Evolutionary conservation across 108 stramenopile species (phyloP).

Genomic region (Fistulifera pelliculosa): DNA sequence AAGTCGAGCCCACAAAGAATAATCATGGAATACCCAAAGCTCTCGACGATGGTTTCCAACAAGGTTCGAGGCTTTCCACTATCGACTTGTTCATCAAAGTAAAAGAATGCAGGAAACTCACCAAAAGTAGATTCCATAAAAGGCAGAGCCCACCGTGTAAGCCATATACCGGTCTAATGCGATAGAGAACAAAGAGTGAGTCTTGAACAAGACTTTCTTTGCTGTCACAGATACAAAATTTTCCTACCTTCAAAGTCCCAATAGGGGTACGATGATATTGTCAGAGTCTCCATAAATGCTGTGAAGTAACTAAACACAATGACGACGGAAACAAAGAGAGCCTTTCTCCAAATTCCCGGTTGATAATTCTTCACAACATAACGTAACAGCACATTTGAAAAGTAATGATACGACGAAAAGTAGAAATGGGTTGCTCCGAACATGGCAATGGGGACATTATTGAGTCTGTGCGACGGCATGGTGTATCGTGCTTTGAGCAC

Average conservation of each 20-base stretch:
- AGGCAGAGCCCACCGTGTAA: conserved; percentile 55
- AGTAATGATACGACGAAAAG: conserved; percentile 90
- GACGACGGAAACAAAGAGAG: conserved; percentile 51
- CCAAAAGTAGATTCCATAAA: conserved; percentile 99
- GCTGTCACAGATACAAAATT: background rate
- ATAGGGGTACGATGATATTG: conserved; percentile 92
- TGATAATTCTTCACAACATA: conserved; percentile 56
- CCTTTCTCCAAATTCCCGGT: conserved; percentile 23
- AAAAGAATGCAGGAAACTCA: conserved; percentile 89
- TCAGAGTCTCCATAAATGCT: conserved; percentile 96
- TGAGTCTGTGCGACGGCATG: conserved; percentile 88
- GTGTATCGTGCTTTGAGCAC: conserved; percentile 93
- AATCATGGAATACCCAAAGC: conserved; percentile 89
- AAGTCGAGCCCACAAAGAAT: conserved; percentile 88
- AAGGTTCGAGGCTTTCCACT: conserved; percentile 18
- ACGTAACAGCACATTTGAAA: conserved; percentile 85
- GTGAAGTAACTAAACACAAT: conserved; percentile 76
- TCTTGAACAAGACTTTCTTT: background rate
- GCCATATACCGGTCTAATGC: conserved; percentile 20
- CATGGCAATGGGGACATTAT: conserved; percentile 93
- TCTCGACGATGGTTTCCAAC: conserved; percentile 69
- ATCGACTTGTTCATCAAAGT: conserved; percentile 63
- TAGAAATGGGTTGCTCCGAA: conserved; percentile 96
- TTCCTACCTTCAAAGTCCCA: conserved; percentile 84
- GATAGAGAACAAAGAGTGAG: no score